Evolutionary conservation across 768 basidiomycete genomes (phyloP).

Genomic region (Lactarius deliciosus): DNA sequence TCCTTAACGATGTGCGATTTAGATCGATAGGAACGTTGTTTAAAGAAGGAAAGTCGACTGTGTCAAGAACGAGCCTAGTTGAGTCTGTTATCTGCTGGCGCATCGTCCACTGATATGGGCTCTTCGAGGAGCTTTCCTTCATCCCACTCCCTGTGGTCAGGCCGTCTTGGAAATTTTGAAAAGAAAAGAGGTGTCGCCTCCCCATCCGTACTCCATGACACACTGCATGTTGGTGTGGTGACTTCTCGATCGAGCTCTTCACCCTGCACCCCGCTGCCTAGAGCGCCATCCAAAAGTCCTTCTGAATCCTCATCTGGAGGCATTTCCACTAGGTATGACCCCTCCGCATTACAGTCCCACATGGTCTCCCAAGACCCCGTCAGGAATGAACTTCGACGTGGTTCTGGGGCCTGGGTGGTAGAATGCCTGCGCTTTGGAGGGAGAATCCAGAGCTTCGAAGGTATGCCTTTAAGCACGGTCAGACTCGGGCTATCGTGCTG

Average conservation of each 20-base stretch:
- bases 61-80: not conserved
- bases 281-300: not conserved
- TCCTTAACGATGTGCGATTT: not conserved
- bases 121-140: not conserved
- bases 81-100: not conserved
- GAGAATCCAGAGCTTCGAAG: slow-evolving; percentile 9
- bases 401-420: slow-evolving; percentile 15
- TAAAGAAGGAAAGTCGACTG: too few species aligned
- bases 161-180: slow-evolving; percentile 15
- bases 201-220: slow-evolving; percentile 2
- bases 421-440: slow-evolving; percentile 13
- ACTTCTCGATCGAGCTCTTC: not conserved
- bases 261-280: not conserved
- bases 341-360: slow-evolving; percentile 16
- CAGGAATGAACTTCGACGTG: not conserved
- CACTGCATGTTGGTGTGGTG: not conserved
- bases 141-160: not conserved
- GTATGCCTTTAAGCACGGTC: slow-evolving; percentile 9
- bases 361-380: slow-evolving; percentile 11
- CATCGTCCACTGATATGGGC: not conserved
- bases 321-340: not conserved
- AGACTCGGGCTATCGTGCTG: not conserved
- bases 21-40: too few species aligned
- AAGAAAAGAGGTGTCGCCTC: slow-evolving; percentile 16
- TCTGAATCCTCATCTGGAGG: slow-evolving; percentile 3